These are phyloP conservation scores for Cercospora janseana DNA, from an alignment of 2,329 filamentous ascomycete genomes.

Conservation along the genomic window DNA sequence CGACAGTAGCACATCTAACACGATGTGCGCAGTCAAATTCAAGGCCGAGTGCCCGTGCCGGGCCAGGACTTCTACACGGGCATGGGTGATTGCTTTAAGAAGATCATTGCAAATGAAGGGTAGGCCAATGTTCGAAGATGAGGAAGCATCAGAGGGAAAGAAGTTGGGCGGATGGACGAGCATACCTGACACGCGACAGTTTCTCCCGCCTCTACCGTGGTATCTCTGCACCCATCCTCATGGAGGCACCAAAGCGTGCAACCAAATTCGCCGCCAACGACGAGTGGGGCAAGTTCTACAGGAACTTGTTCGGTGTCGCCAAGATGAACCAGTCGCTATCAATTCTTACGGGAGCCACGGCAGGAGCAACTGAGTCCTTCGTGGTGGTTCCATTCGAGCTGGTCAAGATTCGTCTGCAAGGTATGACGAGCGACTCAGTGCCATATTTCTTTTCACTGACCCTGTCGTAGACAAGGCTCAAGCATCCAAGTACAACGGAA, in stretches of 20 bases:
- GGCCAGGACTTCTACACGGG: constrained; percentile 88
- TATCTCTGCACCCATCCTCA: constrained; percentile 91
- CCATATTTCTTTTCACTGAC: constrained; percentile 8
- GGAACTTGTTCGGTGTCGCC: constrained; percentile 74
- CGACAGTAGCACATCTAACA: constrained; percentile 17
- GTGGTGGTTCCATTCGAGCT: constrained; percentile 98
- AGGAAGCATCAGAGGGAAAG: neutral
- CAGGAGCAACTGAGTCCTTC: constrained; percentile 92
- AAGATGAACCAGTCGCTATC: constrained; percentile 93
- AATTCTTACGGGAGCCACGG: constrained; percentile 87
- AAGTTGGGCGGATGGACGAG: neutral
- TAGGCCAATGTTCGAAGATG: constrained; percentile 41
- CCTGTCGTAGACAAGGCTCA: constrained; percentile 72
- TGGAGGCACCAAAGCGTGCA: constrained; percentile 93
- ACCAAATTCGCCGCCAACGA: constrained; percentile 99
- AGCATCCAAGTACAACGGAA: constrained; percentile 80
- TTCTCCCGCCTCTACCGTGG: constrained; percentile 91
- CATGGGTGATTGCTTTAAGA: constrained; percentile 97
- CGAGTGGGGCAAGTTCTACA: constrained; percentile 94
- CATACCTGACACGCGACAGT: constrained; percentile 45
- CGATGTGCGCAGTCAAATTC: constrained; percentile 33
- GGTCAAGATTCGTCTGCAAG: constrained; percentile 94
- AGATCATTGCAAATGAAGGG: constrained; percentile 96
- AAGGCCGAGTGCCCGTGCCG: constrained; percentile 61
- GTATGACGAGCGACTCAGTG: constrained; percentile 20